Conservation (phyloP, 768 basidiomycete genomes). For the Crepidotus variabilis region DNA sequence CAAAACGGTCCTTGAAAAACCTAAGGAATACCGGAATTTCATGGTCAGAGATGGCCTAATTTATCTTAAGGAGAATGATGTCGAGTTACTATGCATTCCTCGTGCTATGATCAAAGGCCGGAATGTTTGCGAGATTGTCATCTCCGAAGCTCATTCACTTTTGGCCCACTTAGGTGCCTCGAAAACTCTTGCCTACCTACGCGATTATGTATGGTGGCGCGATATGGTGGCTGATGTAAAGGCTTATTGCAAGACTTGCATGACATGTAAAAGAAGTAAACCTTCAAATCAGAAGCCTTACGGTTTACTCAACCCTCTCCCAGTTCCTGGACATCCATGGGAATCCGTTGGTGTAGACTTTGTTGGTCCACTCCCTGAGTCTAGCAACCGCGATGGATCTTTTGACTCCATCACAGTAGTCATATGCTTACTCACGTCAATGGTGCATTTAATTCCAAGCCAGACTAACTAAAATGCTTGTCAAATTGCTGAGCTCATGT, state of each 20-base stretch:
- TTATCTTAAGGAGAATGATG: constrained; percentile 9
- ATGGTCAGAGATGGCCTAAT: constrained; percentile 13
- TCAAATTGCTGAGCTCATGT: constrained; percentile 33
- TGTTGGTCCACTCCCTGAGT: constrained; percentile 15
- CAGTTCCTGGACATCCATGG: constrained; percentile 24
- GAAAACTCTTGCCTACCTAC: constrained; percentile 30
- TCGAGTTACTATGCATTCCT: constrained; percentile 19
- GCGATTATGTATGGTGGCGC: constrained; percentile 38
- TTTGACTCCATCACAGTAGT: constrained; percentile 27
- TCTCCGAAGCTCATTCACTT: constrained; percentile 33
- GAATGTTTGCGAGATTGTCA: constrained; percentile 25
- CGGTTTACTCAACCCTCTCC: constrained; percentile 22
- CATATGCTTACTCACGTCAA: constrained; percentile 21
- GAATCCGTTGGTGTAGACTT: constrained; percentile 17
- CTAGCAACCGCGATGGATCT: constrained; percentile 12
- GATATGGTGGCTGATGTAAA: constrained; percentile 23
- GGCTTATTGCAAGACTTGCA: constrained; percentile 24
- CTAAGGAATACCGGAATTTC: constrained; percentile 18
- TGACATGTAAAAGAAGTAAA: constrained; percentile 19
- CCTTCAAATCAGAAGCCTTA: constrained; percentile 20
- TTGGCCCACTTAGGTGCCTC: constrained; percentile 32
- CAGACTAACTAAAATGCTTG: constrained; percentile 22
- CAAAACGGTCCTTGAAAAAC: constrained; percentile 12
- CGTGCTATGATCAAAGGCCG: constrained; percentile 15
- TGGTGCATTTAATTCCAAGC: constrained; percentile 25